These are phyloP conservation scores for Pneumocystis carinii DNA, from an alignment of 1,139 yeast genomes.

Conservation along the genomic window DNA sequence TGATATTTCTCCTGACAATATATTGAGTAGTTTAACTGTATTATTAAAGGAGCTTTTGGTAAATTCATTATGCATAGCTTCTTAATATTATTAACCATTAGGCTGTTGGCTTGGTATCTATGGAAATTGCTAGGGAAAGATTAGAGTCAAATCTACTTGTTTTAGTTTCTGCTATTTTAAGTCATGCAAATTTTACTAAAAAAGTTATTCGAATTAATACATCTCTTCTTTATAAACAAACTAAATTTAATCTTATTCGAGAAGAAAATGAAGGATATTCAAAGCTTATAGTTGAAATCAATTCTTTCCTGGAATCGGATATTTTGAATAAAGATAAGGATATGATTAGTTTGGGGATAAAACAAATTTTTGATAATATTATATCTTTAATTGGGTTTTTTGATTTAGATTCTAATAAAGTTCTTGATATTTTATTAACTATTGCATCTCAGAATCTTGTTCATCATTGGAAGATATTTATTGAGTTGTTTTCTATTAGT, in stretches of 20 bases:
- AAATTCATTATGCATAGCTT: not conserved
- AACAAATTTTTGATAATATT: slow-evolving; percentile 36
- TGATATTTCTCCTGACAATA: not conserved
- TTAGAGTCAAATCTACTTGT: not conserved
- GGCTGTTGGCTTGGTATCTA: not conserved
- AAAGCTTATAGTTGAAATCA: slow-evolving; percentile 43
- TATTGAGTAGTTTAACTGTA: not conserved
- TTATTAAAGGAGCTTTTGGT: not conserved
- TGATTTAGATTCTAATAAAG: slow-evolving; percentile 59
- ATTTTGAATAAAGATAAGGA: slow-evolving; percentile 14
- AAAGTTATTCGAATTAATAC: slow-evolving; percentile 16
- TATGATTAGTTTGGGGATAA: slow-evolving; percentile 20
- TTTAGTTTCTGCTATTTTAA: not conserved
- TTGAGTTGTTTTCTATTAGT: slow-evolving; percentile 37
- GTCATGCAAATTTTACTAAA: not conserved
- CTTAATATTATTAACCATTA: not conserved
- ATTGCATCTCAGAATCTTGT: slow-evolving; percentile 34
- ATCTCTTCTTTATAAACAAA: slow-evolving; percentile 43
- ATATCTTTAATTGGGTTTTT: slow-evolving; percentile 56
- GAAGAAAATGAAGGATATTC: slow-evolving; percentile 78
- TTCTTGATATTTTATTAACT: slow-evolving; percentile 47
- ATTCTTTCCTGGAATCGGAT: not conserved
- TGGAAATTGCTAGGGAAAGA: not conserved
- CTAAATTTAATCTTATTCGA: slow-evolving; percentile 55
- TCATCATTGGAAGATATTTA: slow-evolving; percentile 32